Conservation (phyloP, 495 filamentous ascomycete species). For the Xylaria palmicola region DNA sequence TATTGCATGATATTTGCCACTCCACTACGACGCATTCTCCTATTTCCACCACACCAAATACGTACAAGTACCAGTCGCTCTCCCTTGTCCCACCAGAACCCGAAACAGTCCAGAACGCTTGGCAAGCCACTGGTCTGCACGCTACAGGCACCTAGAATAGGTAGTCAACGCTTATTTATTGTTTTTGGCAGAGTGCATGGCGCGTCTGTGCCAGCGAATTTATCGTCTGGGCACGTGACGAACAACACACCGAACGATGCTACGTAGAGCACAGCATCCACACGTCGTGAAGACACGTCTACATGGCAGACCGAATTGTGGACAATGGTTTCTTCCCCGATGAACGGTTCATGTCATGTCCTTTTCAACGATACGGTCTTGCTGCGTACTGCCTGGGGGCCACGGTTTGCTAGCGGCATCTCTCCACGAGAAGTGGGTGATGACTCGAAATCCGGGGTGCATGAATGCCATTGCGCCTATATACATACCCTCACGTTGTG, state of each 20-base stretch:
- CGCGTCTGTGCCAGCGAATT: background rate
- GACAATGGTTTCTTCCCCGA: background rate
- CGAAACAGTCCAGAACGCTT: conserved; percentile 9
- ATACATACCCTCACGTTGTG: too few relatives aligned
- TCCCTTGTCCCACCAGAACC: background rate
- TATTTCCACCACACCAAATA: background rate
- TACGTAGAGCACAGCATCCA: background rate
- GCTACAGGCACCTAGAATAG: background rate
- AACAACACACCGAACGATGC: background rate
- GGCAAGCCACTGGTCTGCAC: background rate
- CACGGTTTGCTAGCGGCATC: background rate
- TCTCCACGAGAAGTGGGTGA: background rate
- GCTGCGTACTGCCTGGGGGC: background rate
- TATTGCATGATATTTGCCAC: background rate
- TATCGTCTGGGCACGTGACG: background rate
- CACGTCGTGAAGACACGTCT: background rate
- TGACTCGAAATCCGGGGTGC: background rate
- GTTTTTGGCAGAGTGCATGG: background rate
- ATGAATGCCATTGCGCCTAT: too few relatives aligned
- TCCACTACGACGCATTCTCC: background rate
- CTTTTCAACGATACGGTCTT: background rate
- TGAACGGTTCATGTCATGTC: background rate
- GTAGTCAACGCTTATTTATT: background rate
- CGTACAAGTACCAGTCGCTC: background rate
- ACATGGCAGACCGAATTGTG: background rate